These are phyloP conservation scores for Wickerhamomyces kurtzmanii DNA, from an alignment of 805 yeast species.

Conservation along the genomic window DNA sequence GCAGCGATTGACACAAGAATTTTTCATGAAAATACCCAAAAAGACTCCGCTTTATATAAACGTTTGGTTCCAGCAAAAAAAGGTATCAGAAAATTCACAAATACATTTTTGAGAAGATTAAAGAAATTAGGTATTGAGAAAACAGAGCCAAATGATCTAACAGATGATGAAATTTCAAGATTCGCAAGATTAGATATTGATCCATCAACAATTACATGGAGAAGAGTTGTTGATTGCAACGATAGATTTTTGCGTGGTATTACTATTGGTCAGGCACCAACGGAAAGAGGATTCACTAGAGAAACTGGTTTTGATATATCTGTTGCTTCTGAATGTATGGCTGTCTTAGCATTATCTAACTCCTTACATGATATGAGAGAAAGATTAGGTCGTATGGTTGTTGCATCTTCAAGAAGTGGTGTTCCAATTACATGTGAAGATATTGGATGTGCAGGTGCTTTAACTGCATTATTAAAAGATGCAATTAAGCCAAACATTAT, in stretches of 20 bases:
- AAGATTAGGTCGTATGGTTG: conserved; percentile 83
- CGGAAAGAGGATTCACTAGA: conserved; percentile 83
- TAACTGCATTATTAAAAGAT: conserved; percentile 89
- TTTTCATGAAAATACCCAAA: conserved; percentile 89
- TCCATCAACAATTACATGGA: conserved; percentile 83
- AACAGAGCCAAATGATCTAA: conserved; percentile 72
- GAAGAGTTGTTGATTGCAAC: conserved; percentile 89
- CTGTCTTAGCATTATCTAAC: conserved; percentile 78
- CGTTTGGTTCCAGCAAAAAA: conserved; percentile 82
- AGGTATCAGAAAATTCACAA: conserved; percentile 71
- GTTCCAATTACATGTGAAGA: conserved; percentile 90
- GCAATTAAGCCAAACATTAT: conserved; percentile 93
- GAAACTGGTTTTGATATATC: conserved; percentile 92
- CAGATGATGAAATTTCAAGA: conserved; percentile 59
- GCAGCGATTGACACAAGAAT: conserved; percentile 97
- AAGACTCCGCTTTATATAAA: conserved; percentile 70
- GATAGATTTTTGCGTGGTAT: conserved; percentile 86
- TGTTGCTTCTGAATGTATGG: conserved; percentile 95
- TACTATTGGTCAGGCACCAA: conserved; percentile 86
- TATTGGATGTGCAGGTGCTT: conserved; percentile 91
- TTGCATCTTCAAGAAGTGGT: conserved; percentile 68
- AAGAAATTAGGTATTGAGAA: conserved; percentile 73
- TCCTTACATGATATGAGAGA: conserved; percentile 76
- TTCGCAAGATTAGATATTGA: conserved; percentile 85
- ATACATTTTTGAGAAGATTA: conserved; percentile 69